A percentile compares a stretch with the other conserved stretches of the same genome.
phyloP scores from a whole-genome alignment of 2,329 filamentous ascomycete genomes.

The Cadophora sp. region DNA sequence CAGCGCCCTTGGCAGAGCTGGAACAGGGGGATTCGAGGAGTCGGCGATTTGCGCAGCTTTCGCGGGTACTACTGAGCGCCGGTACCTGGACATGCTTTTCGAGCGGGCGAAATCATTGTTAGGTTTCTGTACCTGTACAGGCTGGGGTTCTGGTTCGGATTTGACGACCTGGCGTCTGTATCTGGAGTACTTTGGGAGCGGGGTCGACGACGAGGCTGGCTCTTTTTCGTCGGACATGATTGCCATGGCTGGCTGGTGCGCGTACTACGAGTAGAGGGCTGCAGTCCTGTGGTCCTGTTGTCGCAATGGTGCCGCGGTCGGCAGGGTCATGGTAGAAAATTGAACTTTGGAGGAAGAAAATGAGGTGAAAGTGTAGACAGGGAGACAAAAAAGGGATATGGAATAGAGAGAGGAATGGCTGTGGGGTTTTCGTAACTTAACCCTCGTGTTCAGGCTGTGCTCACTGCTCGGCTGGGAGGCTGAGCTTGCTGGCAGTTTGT shows the following conservation, averaged over 20 bases:
- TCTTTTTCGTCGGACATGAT: constrained; percentile 36
- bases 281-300: constrained; percentile 15
- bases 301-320: constrained; percentile 10
- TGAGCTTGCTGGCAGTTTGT: background rate
- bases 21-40: constrained; percentile 25
- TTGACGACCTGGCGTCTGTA: constrained; percentile 55
- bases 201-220: constrained; percentile 20
- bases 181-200: constrained; percentile 57
- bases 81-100: constrained; percentile 49
- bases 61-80: constrained; percentile 35
- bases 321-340: constrained; percentile 15
- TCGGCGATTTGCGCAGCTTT: constrained; percentile 24
- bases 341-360: background rate
- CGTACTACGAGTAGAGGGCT: constrained; percentile 3
- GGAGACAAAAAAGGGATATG: constrained; percentile 9
- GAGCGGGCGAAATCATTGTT: constrained; percentile 41
- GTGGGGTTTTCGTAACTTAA: constrained; percentile 1
- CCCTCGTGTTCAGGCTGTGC: background rate
- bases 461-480: background rate
- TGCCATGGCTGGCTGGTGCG: background rate
- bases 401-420: background rate
- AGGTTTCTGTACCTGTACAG: constrained; percentile 34
- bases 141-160: constrained; percentile 43
- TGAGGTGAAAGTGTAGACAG: background rate
- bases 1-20: constrained; percentile 14